Evolutionary conservation across 176 grass and related monocot species (phyloP).

Genomic region (Ensete ventricosum): DNA sequence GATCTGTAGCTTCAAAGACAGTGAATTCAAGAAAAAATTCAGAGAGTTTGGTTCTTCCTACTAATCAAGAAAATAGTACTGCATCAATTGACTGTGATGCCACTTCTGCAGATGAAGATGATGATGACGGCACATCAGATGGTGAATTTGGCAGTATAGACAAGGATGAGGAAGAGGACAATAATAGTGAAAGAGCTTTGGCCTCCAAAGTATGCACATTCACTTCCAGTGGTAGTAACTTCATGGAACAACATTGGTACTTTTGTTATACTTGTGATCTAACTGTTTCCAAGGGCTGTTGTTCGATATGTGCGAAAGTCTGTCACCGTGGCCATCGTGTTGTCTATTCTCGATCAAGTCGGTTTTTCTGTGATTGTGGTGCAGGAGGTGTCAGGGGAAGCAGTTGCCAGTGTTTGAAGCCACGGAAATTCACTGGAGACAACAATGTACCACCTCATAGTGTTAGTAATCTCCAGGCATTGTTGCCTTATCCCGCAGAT

Average conservation of each 20-base stretch:
- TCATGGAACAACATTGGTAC: conserved; percentile 99
- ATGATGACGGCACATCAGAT: conserved; percentile 94
- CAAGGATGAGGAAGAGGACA: conserved; percentile 89
- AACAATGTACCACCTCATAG: conserved; percentile 23
- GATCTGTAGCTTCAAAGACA: conserved; percentile 50
- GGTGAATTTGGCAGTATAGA: conserved; percentile 90
- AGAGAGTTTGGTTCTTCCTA: conserved; percentile 51
- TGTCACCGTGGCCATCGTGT: conserved; percentile 92
- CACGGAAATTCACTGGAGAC: conserved; percentile 67
- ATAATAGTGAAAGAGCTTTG: conserved; percentile 64
- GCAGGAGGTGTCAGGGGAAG: conserved; percentile 88
- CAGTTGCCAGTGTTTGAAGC: conserved; percentile 91
- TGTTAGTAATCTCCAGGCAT: conserved; percentile 45
- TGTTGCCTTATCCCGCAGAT: conserved; percentile 66
- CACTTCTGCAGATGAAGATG: conserved; percentile 91
- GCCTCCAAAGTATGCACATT: conserved; percentile 94
- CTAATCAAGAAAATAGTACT: conserved; percentile 50
- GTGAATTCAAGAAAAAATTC: conserved; percentile 47
- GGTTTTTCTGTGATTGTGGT: conserved; percentile 98
- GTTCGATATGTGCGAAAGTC: conserved; percentile 87
- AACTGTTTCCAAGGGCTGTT: conserved; percentile 95
- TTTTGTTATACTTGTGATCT: conserved; percentile 98
- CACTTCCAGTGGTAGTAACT: conserved; percentile 97
- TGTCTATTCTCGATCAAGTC: conserved; percentile 94
- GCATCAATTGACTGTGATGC: conserved; percentile 50